Evolutionary conservation across 164 flowering plant genomes (phyloP), one percentile per base, ranked within the genome.

Genomic region (Platanus orientalis): DNA sequence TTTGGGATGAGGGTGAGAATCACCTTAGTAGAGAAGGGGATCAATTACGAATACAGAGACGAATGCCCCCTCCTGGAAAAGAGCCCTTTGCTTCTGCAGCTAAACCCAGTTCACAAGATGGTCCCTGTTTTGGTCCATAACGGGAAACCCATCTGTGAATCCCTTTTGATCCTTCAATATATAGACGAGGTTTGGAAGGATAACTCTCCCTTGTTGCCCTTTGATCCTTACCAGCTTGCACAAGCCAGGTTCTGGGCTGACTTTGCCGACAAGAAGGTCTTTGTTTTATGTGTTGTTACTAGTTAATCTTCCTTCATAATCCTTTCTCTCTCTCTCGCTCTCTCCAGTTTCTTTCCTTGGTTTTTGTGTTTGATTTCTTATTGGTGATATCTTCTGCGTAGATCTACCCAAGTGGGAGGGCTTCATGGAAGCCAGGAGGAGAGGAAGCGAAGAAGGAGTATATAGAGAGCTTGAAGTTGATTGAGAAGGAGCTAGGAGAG

Each of bases 1-100:
- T 34, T 57, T 57, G 60, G 60, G 25, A 57, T 57, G 60, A 57
- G 60, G 44, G 60, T 20, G 60, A 57, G 60, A 57, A 57, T 57
- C 16, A 26, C 44, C 13, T 23, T 57, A 19, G 61, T 12, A 25
- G 49, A 36, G 61, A 39, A 58, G 47, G 61, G 20, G n/a, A 2
- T 58, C 19, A 20, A 57, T 13, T 57, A 32, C 26, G 60, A 57
- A 34, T 36, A 6, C 60, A 57, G 24, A 13, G 60, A 57, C 1
- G 60, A 57, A 17, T 9, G 32, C 45, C 39, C 39, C 7, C 30
- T 20, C 27, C 3, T 19, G 29, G 19, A 39, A 1, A 39, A 39
- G 49, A 58, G 61, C 48, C 47, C 45, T 24, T 27, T 58, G 49
- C 48, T 36, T 12, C 61, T 36, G 45, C 23, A 36, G n/a, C n/a